These are phyloP conservation scores for Austroboletus sp. DNA, from an alignment of 1,284 basidiomycete genomes.

Conservation along the genomic window DNA sequence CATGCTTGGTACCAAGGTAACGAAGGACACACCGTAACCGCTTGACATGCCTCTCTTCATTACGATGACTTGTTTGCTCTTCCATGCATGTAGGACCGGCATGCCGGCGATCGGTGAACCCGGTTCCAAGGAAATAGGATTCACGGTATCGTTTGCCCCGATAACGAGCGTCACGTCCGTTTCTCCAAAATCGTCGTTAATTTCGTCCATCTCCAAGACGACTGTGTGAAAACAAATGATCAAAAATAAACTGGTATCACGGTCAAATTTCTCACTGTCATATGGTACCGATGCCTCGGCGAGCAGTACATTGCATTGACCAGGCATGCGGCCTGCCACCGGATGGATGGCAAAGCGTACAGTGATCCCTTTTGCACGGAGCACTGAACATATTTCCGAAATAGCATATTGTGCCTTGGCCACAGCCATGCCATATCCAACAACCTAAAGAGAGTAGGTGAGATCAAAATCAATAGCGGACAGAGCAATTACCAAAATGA, in stretches of 20 bases:
- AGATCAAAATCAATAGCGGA: slow-evolving; percentile 1
- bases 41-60: slow-evolving; percentile 85
- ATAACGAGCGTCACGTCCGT: slow-evolving; percentile 81
- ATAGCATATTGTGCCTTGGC: slow-evolving; percentile 85
- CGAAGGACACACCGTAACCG: slow-evolving; percentile 57
- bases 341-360: slow-evolving; percentile 66
- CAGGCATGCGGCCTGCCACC: slow-evolving; percentile 72
- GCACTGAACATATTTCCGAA: slow-evolving; percentile 67
- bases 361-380: slow-evolving; percentile 66
- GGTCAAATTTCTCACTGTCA: slow-evolving; percentile 53
- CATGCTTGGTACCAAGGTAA: not conserved
- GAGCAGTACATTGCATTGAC: slow-evolving; percentile 79
- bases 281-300: slow-evolving; percentile 85
- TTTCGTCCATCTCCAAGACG: slow-evolving; percentile 86
- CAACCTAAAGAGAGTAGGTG: slow-evolving; percentile 45
- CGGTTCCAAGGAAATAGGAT: slow-evolving; percentile 80
- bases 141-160: slow-evolving; percentile 86
- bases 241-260: not conserved
- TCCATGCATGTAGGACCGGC: slow-evolving; percentile 85
- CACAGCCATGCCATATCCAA: slow-evolving; percentile 85
- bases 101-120: slow-evolving; percentile 82
- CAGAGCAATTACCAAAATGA: slow-evolving; percentile 57
- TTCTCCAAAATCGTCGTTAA: slow-evolving; percentile 80
- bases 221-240: slow-evolving; percentile 40
- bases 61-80: slow-evolving; percentile 82